Percentiles rank a stretch among this genome's conserved stretches.
These are phyloP conservation scores for Cunninghamia lanceolata DNA, from an alignment of 75 land plant genomes.

Conservation along the genomic window DNA sequence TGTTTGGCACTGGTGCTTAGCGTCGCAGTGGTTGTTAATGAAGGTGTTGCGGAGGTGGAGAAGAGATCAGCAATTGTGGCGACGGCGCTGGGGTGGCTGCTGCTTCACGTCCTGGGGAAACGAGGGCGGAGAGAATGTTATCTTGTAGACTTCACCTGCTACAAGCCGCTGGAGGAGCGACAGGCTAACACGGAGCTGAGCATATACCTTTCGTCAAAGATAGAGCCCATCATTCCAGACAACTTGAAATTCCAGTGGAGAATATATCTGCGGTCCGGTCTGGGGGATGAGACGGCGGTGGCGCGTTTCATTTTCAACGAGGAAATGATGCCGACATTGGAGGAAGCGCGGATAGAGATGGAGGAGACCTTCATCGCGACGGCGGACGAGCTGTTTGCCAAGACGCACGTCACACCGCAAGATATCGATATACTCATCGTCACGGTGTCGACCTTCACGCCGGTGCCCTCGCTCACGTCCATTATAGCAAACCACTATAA, in stretches of 20 bases:
- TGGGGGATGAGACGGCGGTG: not conserved
- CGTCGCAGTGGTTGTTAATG: no score
- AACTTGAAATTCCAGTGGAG: not conserved
- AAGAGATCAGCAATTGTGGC: no score
- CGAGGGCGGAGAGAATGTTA: not conserved
- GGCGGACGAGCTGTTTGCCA: slow-evolving; percentile 52
- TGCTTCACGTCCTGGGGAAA: not conserved
- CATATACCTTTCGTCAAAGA: no score
- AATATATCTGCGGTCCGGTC: slow-evolving; percentile 5
- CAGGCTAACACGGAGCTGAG: no score
- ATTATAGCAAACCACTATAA: slow-evolving; percentile 45
- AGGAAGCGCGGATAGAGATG: slow-evolving; percentile 40
- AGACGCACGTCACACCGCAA: slow-evolving; percentile 30
- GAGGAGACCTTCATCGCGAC: slow-evolving; percentile 47
- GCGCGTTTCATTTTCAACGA: slow-evolving; percentile 3
- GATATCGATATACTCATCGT: slow-evolving; percentile 59
- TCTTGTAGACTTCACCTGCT: slow-evolving; percentile 4
- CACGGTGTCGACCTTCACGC: slow-evolving; percentile 65
- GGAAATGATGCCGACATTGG: not conserved
- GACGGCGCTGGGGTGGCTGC: not conserved
- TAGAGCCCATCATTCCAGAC: not conserved
- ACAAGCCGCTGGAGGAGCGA: not conserved
- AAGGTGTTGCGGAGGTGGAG: no score
- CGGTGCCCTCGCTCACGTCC: slow-evolving; percentile 61
- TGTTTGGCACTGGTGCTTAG: no score